A percentile compares a stretch with the other conserved stretches of the same genome.
phyloP scores from a whole-genome alignment of 2,329 filamentous ascomycete genomes.

The Neonectria magnoliae region DNA sequence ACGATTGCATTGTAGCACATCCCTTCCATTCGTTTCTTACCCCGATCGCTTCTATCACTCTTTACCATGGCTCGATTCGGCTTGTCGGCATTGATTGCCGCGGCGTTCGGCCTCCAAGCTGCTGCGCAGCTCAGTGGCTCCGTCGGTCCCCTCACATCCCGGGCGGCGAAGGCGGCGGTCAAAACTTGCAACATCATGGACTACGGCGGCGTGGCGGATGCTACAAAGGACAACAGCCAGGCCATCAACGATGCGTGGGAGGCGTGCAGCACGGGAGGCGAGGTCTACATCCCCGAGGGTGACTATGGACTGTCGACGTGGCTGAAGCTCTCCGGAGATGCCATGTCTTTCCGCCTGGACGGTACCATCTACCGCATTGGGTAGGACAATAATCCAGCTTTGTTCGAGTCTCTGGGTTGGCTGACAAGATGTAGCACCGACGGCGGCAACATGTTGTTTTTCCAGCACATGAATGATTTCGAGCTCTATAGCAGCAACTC shows the following conservation, averaged over 20 bases:
- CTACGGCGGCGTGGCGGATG: conserved; percentile 28
- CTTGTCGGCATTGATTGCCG: conserved; percentile 31
- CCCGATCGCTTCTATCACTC: conserved; percentile 5
- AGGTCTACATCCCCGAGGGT: conserved; percentile 31
- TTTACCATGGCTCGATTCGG: conserved; percentile 20
- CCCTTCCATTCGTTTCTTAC: conserved; percentile 14
- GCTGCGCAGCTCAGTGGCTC: conserved; percentile 34
- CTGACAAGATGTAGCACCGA: conserved; percentile 20
- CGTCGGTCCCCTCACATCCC: conserved; percentile 29
- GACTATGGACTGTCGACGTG: conserved; percentile 33
- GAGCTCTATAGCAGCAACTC: conserved; percentile 36
- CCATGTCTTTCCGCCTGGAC: conserved; percentile 36
- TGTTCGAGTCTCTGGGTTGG: rapidly evolving
- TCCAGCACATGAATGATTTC: conserved; percentile 34
- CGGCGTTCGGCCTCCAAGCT: conserved; percentile 29
- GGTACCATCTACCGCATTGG: conserved; percentile 32
- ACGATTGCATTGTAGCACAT: conserved; percentile 12
- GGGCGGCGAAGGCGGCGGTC: conserved; percentile 25
- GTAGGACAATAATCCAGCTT: conserved; percentile 3
- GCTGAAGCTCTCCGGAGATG: conserved; percentile 29
- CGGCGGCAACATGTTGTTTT: conserved; percentile 33
- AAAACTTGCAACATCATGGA: conserved; percentile 36
- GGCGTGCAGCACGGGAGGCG: conserved; percentile 30
- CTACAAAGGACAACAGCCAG: conserved; percentile 27
- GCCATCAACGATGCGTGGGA: conserved; percentile 34